Evolutionary conservation across 495 filamentous ascomycete species (phyloP).

Genomic region (Margaritispora aquatica): DNA sequence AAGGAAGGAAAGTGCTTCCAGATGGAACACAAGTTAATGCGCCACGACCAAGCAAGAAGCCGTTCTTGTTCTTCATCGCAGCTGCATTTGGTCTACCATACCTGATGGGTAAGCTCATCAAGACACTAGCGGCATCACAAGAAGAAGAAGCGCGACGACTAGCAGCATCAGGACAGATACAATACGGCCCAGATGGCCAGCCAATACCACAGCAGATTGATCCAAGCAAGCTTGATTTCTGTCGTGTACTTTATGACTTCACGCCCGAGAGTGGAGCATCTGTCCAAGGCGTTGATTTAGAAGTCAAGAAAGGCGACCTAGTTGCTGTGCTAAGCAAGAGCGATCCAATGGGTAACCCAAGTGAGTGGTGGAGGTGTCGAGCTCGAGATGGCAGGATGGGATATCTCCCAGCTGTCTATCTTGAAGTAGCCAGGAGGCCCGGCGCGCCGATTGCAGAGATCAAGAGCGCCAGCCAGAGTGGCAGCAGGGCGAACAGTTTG

Average conservation of each 20-base stretch:
- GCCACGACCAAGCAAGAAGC: conserved; percentile 78
- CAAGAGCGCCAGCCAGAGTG: conserved; percentile 42
- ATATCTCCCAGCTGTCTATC: conserved; percentile 83
- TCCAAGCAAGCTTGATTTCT: conserved; percentile 88
- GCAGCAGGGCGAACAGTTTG: conserved; percentile 38
- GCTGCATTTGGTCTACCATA: conserved; percentile 94
- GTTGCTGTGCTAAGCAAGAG: conserved; percentile 91
- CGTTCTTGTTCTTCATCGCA: conserved; percentile 90
- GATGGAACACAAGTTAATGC: conserved; percentile 37
- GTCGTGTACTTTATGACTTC: conserved; percentile 90
- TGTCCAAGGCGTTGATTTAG: conserved; percentile 72
- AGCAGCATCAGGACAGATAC: conserved; percentile 35
- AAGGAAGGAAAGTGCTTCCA: conserved; percentile 50
- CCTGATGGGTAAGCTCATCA: conserved; percentile 91
- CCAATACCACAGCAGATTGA: conserved; percentile 53
- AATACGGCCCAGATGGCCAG: conserved; percentile 43
- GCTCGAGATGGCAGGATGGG: conserved; percentile 87
- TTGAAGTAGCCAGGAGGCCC: conserved; percentile 69
- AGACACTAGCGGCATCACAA: conserved; percentile 71
- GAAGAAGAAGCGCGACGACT: conserved; percentile 69
- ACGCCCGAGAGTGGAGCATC: conserved; percentile 56
- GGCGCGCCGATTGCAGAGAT: conserved; percentile 38
- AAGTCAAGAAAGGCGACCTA: conserved; percentile 90
- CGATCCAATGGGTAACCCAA: conserved; percentile 85
- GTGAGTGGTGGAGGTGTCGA: conserved; percentile 95